Evolutionary conservation across 2,329 filamentous ascomycete species (phyloP).

Genomic region (Colletotrichum magnum): DNA sequence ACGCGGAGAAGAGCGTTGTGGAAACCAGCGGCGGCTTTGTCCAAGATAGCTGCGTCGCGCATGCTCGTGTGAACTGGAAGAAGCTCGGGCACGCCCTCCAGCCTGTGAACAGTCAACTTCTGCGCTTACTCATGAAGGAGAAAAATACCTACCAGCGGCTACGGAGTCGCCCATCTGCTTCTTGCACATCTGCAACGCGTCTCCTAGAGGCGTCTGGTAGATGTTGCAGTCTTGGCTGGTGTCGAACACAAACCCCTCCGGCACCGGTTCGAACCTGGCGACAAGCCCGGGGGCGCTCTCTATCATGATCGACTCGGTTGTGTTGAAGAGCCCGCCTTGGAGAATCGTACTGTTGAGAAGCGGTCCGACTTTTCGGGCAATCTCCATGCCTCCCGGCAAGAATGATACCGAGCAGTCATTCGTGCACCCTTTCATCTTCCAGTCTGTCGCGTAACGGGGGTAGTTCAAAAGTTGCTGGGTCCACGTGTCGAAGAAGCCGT

Average conservation of each 20-base stretch:
- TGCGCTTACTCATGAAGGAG: no score
- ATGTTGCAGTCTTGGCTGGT: slow-evolving; percentile 37
- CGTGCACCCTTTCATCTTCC: slow-evolving; percentile 37
- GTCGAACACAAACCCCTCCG: slow-evolving; percentile 29
- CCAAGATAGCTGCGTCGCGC: no score
- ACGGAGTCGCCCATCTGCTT: no score
- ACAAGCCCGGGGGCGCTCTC: slow-evolving; percentile 38
- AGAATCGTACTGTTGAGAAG: slow-evolving; percentile 41
- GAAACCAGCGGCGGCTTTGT: no score
- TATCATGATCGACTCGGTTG: slow-evolving; percentile 38
- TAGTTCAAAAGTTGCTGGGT: slow-evolving; percentile 40
- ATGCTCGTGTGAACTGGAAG: no score
- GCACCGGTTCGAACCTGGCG: slow-evolving; percentile 35
- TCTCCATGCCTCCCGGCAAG: slow-evolving; percentile 41
- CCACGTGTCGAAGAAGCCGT: slow-evolving; percentile 42
- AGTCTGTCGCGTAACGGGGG: slow-evolving; percentile 38
- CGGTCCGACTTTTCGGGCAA: slow-evolving; percentile 36
- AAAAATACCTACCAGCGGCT: no score
- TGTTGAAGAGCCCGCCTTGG: slow-evolving; percentile 35
- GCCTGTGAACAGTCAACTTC: no score
- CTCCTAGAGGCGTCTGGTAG: slow-evolving; percentile 33
- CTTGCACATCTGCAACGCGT: slow-evolving; percentile 30
- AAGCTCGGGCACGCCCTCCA: no score
- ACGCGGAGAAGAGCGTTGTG: no score
- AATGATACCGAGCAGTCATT: slow-evolving; percentile 39